These are phyloP conservation scores for Annulohypoxylon bovei DNA, from an alignment of 495 filamentous ascomycete species.

Conservation along the genomic window DNA sequence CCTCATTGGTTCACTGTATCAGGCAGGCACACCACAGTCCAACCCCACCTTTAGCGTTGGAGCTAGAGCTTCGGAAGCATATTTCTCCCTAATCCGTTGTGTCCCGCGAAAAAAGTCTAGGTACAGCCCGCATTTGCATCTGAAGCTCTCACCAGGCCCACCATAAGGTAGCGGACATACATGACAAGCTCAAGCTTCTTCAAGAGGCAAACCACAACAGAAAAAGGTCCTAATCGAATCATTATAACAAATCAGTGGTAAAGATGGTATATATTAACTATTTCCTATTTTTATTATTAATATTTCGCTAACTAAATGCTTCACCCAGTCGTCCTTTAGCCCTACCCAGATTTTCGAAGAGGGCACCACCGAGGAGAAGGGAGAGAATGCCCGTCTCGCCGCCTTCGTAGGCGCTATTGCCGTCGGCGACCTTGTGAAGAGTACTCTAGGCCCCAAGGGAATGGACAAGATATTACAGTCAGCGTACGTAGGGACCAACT, in stretches of 20 bases:
- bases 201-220: slow-evolving; percentile 18
- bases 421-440: slow-evolving; percentile 96
- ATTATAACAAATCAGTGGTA: background rate
- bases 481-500: slow-evolving; percentile 68
- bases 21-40: background rate
- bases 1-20: slow-evolving; percentile 4
- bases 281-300: background rate
- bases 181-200: slow-evolving; percentile 15
- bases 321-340: slow-evolving; percentile 68
- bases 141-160: slow-evolving; percentile 32
- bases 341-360: slow-evolving; percentile 99
- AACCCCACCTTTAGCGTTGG: slow-evolving; percentile 20
- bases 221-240: background rate
- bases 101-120: slow-evolving; percentile 28
- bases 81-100: slow-evolving; percentile 31
- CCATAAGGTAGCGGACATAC: slow-evolving; percentile 16
- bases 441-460: slow-evolving; percentile 94
- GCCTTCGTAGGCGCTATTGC: slow-evolving; percentile 98
- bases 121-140: slow-evolving; percentile 13
- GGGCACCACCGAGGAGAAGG: slow-evolving; percentile 97
- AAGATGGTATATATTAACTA: slow-evolving; percentile 36
- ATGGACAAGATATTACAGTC: slow-evolving; percentile 99
- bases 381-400: slow-evolving; percentile 97
- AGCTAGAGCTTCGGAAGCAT: slow-evolving; percentile 12
- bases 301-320: slow-evolving; percentile 8